phyloP scores from a whole-genome alignment of 2,329 filamentous ascomycete genomes.

The Tricladium varicosporioides region DNA sequence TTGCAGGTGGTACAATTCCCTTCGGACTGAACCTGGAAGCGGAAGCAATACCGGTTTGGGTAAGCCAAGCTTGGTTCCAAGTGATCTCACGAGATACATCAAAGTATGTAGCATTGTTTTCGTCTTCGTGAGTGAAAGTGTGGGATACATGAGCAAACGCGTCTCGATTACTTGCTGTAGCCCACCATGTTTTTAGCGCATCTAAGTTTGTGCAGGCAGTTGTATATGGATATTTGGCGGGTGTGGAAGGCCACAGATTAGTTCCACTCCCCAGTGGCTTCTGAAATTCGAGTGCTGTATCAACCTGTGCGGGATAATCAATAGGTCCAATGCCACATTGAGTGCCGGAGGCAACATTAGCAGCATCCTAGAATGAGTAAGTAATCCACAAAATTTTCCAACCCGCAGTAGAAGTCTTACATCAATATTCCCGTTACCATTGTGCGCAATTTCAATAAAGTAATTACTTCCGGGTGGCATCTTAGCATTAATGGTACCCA shows the following conservation, averaged over 20 bases:
- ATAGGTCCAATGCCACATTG: constrained; percentile 38
- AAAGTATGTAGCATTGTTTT: constrained; percentile 58
- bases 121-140: constrained; percentile 57
- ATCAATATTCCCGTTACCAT: constrained; percentile 34
- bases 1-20: constrained; percentile 60
- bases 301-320: constrained; percentile 26
- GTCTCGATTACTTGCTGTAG: constrained; percentile 45
- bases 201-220: constrained; percentile 1
- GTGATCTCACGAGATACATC: constrained; percentile 56
- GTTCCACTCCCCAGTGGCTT: constrained; percentile 41
- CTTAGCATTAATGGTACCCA: constrained; percentile 39
- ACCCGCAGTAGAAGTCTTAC: no score
- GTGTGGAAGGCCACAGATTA: constrained; percentile 1
- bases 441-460: constrained; percentile 51
- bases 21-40: constrained; percentile 47
- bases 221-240: constrained; percentile 1
- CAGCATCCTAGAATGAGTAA: neutral
- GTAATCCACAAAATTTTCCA: neutral
- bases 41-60: constrained; percentile 47
- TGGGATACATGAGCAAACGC: constrained; percentile 57
- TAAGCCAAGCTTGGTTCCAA: constrained; percentile 59
- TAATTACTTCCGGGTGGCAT: constrained; percentile 45
- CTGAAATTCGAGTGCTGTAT: constrained; percentile 40
- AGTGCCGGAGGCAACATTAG: constrained; percentile 37
- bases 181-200: constrained; percentile 49